Evolutionary conservation across 2,329 filamentous ascomycete genomes (phyloP), one percentile per base, ranked within the genome.

Genomic region (Colletotrichum musicola): DNA sequence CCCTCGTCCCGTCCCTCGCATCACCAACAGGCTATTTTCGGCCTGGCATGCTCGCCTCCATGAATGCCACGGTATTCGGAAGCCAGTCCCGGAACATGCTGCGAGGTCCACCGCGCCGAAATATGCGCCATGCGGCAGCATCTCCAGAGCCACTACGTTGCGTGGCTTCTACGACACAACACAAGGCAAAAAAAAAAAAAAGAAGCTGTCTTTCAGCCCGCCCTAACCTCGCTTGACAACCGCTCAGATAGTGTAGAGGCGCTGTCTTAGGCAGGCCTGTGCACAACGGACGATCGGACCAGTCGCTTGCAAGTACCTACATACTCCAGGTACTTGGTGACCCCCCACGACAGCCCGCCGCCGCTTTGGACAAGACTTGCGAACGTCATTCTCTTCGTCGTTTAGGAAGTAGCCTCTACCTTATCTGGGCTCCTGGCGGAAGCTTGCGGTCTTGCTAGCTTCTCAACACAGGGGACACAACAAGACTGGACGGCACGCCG

Each of bases 111-210:
- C 54, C 27, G 35, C 13, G 38, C 59, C 38, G 16, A 51, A 22
- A 64, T 57, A 44, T 62, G 53, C 60, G 38, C 35, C 47, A 54
- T 57, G 64, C 51, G 63, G 50, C 64, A 62, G 7, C 30, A 35
- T 35, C 22, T 25, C 22, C 4, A 10, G 30, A 35, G 30, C 30
- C 30, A 10, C 7, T 35, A 35, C 30, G 10, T 35, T 35, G 30
- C 30, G 7, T 35, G 30, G 6, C 30, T 35, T 35, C 30, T 7
- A 35, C 30, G 30, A 35, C 30, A 35, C 7, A 7, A 1, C 10
- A 10, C 30, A 10, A 10, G 7, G 30, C 3, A 35, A 35, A 35
- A 35, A 10, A 35, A 35, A 35, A 10, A 35, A 10, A 35, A 35
- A 35, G 4, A 35, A 35, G 7, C 6, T 3, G 30, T 35, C 30